These are phyloP conservation scores for Barnettozyma vustinii DNA, from an alignment of 805 yeast genomes.

Conservation along the genomic window DNA sequence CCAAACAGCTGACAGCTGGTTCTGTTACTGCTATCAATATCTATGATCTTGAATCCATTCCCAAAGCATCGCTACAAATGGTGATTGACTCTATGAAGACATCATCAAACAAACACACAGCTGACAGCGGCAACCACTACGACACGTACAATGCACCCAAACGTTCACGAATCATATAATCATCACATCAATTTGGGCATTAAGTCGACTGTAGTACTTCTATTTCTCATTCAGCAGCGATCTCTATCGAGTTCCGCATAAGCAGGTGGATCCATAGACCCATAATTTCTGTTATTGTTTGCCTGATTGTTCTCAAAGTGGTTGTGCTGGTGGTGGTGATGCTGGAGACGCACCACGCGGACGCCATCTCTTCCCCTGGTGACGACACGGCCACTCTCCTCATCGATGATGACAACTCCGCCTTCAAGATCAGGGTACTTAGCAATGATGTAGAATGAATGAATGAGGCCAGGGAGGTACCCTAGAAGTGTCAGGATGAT, in stretches of 20 bases:
- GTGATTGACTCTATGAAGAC: background rate
- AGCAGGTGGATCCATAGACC: conserved; percentile 10
- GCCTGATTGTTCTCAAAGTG: conserved; percentile 2
- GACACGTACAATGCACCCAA: background rate
- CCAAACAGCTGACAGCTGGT: background rate
- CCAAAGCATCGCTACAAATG: background rate
- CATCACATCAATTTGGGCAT: background rate
- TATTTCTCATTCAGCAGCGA: background rate
- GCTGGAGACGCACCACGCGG: conserved; percentile 1
- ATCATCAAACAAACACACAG: background rate
- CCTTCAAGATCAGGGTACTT: conserved; percentile 44
- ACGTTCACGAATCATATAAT: conserved; percentile 4
- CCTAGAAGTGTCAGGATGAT: conserved; percentile 67
- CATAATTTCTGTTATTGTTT: conserved; percentile 3
- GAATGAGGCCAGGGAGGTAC: conserved; percentile 71
- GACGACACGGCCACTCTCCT: conserved; percentile 20
- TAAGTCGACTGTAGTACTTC: background rate
- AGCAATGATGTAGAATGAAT: conserved; percentile 73
- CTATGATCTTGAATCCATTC: background rate
- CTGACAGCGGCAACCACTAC: background rate
- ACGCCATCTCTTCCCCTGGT: conserved; percentile 8
- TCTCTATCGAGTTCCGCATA: conserved; percentile 6
- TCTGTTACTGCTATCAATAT: conserved; percentile 1
- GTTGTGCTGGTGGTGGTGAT: conserved; percentile 2
- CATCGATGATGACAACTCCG: conserved; percentile 27